phyloP scores from a whole-genome alignment of 257 asterid genomes.

The Solanum neorickii region DNA sequence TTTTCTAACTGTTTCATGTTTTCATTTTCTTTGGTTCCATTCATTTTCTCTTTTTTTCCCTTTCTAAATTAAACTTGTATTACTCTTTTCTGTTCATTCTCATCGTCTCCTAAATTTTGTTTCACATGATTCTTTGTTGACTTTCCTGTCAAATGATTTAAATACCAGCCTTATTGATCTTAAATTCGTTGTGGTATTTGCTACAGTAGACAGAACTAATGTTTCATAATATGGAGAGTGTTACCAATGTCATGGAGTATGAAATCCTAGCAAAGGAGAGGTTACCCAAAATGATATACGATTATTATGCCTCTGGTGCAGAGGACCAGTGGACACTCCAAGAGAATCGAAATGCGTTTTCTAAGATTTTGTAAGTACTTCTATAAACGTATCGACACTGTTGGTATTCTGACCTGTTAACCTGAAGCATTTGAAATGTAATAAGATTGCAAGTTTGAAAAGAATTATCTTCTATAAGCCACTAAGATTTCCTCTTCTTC shows the following conservation, averaged over 20 bases:
- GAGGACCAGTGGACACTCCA: constrained; percentile 74
- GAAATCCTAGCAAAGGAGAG: constrained; percentile 47
- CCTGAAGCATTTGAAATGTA: background rate
- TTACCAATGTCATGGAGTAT: constrained; percentile 62
- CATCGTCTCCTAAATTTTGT: background rate
- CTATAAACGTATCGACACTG: background rate
- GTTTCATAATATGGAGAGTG: constrained; percentile 27
- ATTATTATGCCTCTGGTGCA: constrained; percentile 64
- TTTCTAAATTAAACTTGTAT: background rate
- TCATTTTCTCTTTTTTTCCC: background rate
- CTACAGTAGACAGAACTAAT: background rate
- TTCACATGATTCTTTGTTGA: background rate
- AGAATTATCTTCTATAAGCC: background rate
- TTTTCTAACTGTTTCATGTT: background rate
- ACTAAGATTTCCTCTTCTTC: background rate
- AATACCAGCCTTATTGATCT: background rate
- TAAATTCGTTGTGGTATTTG: background rate
- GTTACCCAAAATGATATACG: constrained; percentile 60
- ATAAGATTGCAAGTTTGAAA: background rate
- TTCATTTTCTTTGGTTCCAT: background rate
- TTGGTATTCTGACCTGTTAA: background rate
- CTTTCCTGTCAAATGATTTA: background rate
- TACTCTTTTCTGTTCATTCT: background rate
- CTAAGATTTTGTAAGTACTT: constrained; percentile 47
- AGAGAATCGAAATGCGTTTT: constrained; percentile 51